Conservation (phyloP, 108 stramenopile genomes). For the Chaetoceros muelleri region DNA sequence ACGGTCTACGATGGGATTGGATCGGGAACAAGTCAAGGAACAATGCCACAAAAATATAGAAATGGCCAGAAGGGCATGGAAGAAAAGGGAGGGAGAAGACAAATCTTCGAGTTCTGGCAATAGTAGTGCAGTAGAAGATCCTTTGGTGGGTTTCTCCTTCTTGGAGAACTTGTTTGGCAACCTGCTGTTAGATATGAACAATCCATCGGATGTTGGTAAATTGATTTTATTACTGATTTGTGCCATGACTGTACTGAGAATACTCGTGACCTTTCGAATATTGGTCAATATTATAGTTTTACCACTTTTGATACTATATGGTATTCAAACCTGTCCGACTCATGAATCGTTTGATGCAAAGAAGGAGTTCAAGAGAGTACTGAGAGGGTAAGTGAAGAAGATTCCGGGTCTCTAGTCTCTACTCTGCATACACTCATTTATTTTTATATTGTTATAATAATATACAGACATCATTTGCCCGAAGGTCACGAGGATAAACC, state of each 20-base stretch:
- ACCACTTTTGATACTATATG: conserved; percentile 49
- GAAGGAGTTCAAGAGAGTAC: conserved; percentile 54
- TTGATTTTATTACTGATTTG: conserved; percentile 8
- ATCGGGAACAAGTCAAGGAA: not conserved
- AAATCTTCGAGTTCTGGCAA: not conserved
- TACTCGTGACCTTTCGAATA: conserved; percentile 8
- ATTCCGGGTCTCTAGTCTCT: too few species aligned
- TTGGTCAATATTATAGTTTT: conserved; percentile 23
- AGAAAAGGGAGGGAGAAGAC: not conserved
- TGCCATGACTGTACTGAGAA: conserved; percentile 7
- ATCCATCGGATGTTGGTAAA: conserved; percentile 13
- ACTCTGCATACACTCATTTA: too few species aligned
- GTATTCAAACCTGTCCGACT: conserved; percentile 37
- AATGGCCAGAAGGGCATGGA: not conserved
- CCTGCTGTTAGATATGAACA: not conserved
- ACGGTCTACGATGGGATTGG: not conserved
- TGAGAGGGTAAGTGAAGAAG: too few species aligned
- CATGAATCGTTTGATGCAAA: conserved; percentile 57
- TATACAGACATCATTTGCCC: conserved; percentile 63
- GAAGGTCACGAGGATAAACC: conserved; percentile 54
- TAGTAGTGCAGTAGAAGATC: not conserved
- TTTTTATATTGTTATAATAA: too few species aligned
- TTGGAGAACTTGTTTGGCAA: not conserved
- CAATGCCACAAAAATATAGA: not conserved
- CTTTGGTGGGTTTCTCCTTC: not conserved